A percentile compares a stretch with the other conserved stretches of the same genome.
Evolutionary conservation across 2,329 filamentous ascomycete genomes (phyloP).

Genomic region (Calonectria ilicicola): DNA sequence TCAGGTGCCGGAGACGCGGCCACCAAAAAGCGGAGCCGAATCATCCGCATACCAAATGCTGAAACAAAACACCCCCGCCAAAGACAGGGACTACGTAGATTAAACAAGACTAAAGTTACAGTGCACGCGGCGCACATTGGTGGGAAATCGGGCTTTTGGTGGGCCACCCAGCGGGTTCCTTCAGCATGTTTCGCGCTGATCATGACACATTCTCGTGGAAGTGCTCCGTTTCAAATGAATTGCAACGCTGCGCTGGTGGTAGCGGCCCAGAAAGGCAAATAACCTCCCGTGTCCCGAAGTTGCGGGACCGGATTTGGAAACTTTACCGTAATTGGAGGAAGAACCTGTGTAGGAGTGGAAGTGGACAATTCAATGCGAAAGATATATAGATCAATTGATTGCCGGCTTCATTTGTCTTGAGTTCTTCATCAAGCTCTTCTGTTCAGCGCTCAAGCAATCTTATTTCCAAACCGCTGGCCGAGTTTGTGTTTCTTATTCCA

Average conservation of each 20-base stretch:
- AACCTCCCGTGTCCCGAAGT: background rate
- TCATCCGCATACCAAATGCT: conserved; percentile 12
- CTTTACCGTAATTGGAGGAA: conserved; percentile 23
- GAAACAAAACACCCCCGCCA: conserved; percentile 8
- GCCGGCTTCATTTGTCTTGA: background rate
- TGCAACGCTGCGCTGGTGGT: background rate
- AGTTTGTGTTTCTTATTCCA: background rate
- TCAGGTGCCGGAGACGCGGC: background rate
- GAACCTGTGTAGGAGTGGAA: background rate
- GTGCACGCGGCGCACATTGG: background rate
- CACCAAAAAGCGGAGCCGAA: conserved; percentile 10
- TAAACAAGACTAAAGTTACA: background rate
- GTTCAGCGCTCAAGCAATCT: background rate
- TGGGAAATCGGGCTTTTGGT: conserved; percentile 16
- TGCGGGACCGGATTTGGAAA: conserved; percentile 13
- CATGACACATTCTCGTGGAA: background rate
- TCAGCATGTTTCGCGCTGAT: background rate
- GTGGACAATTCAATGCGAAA: background rate
- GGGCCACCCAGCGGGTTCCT: background rate
- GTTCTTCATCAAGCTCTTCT: background rate
- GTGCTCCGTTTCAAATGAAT: conserved; percentile 14
- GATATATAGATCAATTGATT: background rate
- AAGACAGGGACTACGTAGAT: background rate
- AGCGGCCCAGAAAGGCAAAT: background rate
- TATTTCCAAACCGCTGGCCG: background rate